Conservation (phyloP, 2,329 filamentous ascomycete genomes). For the Polychaeton citri region DNA sequence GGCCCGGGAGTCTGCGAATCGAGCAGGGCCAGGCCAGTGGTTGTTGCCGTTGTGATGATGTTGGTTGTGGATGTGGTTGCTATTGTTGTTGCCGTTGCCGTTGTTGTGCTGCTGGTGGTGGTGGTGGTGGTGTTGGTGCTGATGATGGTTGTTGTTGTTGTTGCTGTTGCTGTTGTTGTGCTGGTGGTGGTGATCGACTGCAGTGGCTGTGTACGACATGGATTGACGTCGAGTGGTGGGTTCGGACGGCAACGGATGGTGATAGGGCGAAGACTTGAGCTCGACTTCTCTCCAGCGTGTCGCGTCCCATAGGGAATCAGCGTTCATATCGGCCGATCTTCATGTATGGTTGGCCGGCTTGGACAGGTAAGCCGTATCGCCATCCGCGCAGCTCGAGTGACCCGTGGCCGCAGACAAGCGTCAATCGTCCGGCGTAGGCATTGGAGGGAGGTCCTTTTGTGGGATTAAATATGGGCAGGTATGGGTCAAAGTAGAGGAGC, state of each 20-base stretch:
- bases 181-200: not conserved
- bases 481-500: not conserved
- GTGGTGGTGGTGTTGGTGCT: not conserved
- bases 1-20: not conserved
- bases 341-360: no score
- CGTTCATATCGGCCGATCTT: not conserved
- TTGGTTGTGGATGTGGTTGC: not conserved
- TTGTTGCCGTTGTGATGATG: not conserved
- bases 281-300: not conserved
- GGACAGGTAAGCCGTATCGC: no score
- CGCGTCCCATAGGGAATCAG: not conserved
- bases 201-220: not conserved
- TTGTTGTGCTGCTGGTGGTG: not conserved
- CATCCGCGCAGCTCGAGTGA: no score
- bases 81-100: not conserved
- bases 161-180: no score
- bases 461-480: no score
- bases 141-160: no score
- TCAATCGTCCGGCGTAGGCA: not conserved
- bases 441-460: no score
- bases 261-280: not conserved
- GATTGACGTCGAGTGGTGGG: not conserved
- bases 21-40: not conserved
- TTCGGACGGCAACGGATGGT: not conserved
- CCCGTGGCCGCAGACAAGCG: not conserved